Evolutionary conservation across 192 early-diverging fungal species (phyloP).

Genomic region (Coemansia sp.): DNA sequence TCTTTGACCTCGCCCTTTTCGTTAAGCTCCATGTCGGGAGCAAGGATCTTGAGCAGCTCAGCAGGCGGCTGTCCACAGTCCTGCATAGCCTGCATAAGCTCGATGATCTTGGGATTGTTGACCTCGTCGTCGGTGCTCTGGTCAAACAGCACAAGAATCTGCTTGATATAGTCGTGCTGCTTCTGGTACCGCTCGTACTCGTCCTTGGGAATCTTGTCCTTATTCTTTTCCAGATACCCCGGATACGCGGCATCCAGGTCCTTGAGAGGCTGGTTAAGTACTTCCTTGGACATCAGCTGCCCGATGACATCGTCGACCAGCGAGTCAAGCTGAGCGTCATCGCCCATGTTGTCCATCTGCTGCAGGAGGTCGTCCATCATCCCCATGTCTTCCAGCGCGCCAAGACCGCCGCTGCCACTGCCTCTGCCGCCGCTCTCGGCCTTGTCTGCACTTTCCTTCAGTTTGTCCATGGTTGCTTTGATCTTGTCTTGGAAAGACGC

Average conservation of each 20-base stretch:
- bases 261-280: slow-evolving; percentile 95
- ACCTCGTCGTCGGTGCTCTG: slow-evolving; percentile 53
- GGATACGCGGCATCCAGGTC: slow-evolving; percentile 90
- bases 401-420: slow-evolving; percentile 18
- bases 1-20: slow-evolving; percentile 69
- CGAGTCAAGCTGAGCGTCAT: slow-evolving; percentile 78
- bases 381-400: slow-evolving; percentile 59
- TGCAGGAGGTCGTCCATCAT: slow-evolving; percentile 87
- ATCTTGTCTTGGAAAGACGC: slow-evolving; percentile 86
- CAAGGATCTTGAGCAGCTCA: slow-evolving; percentile 84
- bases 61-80: slow-evolving; percentile 93
- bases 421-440: slow-evolving; percentile 72
- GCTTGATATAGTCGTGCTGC: slow-evolving; percentile 74
- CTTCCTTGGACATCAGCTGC: slow-evolving; percentile 89
- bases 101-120: slow-evolving; percentile 78
- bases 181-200: slow-evolving; percentile 77
- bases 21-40: slow-evolving; percentile 88
- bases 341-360: slow-evolving; percentile 78
- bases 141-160: slow-evolving; percentile 87
- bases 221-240: slow-evolving; percentile 80
- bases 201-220: slow-evolving; percentile 64
- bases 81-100: slow-evolving; percentile 98
- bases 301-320: slow-evolving; percentile 89
- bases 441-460: slow-evolving; percentile 81
- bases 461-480: slow-evolving; percentile 84